Percentiles rank a stretch among this genome's conserved stretches.
These are phyloP conservation scores for Penicillium sp. DNA, from an alignment of 2,329 filamentous ascomycete species.

Conservation along the genomic window DNA sequence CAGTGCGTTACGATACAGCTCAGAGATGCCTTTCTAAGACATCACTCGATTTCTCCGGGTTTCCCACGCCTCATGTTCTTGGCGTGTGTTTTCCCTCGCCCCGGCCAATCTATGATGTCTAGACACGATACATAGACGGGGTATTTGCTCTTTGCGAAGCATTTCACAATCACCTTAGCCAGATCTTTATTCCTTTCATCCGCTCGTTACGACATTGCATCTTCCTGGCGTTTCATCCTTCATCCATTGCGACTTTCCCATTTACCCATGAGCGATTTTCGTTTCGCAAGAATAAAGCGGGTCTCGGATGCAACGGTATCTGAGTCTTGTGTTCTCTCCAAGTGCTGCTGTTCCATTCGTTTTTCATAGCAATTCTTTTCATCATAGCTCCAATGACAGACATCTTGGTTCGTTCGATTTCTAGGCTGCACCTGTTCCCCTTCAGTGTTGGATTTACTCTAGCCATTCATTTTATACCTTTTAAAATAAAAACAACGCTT, in stretches of 20 bases:
- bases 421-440: not conserved
- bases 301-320: not conserved
- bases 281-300: not conserved
- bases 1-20: slow-evolving; percentile 35
- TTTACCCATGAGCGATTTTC: slow-evolving; percentile 3
- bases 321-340: not conserved
- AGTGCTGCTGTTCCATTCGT: not conserved
- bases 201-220: slow-evolving; percentile 13
- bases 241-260: not conserved
- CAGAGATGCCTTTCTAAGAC: slow-evolving; percentile 27
- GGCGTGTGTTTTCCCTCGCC: not conserved
- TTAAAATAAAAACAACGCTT: not conserved
- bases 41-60: not conserved
- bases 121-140: not conserved
- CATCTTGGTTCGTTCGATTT: not conserved
- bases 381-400: not conserved
- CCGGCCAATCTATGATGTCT: slow-evolving; percentile 7
- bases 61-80: not conserved
- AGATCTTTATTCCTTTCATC: not conserved
- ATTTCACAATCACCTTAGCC: not conserved
- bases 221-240: slow-evolving; percentile 12
- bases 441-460: not conserved
- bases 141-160: not conserved
- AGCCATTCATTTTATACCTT: not conserved
- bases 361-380: not conserved